These are phyloP conservation scores for Diddensiella santjacobensis DNA, from an alignment of 805 yeast species.

Conservation along the genomic window DNA sequence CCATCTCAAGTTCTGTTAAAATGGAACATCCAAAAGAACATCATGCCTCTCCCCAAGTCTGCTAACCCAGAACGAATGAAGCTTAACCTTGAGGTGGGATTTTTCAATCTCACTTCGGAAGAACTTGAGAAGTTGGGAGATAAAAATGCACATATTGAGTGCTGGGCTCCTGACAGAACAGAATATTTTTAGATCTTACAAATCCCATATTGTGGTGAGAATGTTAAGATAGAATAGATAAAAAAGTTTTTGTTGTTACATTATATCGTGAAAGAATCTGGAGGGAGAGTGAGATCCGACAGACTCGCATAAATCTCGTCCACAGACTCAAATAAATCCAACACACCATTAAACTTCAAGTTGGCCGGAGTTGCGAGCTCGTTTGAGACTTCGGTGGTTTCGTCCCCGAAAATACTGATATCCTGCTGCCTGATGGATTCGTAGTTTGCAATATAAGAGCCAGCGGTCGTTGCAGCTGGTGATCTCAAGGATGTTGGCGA, in stretches of 20 bases:
- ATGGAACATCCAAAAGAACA: constrained; percentile 73
- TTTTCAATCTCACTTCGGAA: constrained; percentile 42
- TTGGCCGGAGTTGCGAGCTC: not conserved
- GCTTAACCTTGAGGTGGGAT: constrained; percentile 51
- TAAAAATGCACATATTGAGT: constrained; percentile 5
- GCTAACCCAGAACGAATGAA: constrained; percentile 47
- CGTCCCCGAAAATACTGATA: not conserved
- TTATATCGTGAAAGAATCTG: not conserved
- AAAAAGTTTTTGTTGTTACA: too few relatives aligned
- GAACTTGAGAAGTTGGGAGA: constrained; percentile 40
- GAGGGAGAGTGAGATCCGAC: not conserved
- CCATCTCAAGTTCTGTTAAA: constrained; percentile 61
- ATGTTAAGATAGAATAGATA: too few relatives aligned
- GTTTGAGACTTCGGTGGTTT: not conserved
- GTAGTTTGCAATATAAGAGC: not conserved
- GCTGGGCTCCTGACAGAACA: constrained; percentile 5
- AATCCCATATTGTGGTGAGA: too few relatives aligned
- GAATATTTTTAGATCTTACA: constrained; percentile 1
- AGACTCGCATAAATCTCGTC: not conserved
- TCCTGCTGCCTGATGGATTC: not conserved
- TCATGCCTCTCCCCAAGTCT: constrained; percentile 67
- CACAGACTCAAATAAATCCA: not conserved
- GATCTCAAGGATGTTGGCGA: not conserved
- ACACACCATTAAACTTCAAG: not conserved
- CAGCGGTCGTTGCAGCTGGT: not conserved